These are phyloP conservation scores for Trichophaea hybrida DNA, from an alignment of 2,329 filamentous ascomycete species.

Conservation along the genomic window DNA sequence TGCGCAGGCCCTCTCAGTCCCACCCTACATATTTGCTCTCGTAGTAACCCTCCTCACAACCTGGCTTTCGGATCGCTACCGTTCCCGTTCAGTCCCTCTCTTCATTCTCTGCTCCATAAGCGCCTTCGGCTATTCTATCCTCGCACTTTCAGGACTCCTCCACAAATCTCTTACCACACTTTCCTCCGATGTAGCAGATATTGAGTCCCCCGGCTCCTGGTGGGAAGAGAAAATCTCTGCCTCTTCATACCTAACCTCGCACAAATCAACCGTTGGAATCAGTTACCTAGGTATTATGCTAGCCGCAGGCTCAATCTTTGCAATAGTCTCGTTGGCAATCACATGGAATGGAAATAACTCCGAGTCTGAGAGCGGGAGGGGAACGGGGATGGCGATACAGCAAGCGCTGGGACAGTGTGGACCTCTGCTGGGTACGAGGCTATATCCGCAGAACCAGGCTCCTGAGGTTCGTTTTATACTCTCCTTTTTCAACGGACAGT, in stretches of 20 bases:
- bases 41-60: conserved; percentile 46
- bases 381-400: conserved; percentile 50
- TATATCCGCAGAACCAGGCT: conserved; percentile 42
- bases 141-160: conserved; percentile 39
- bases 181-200: conserved; percentile 6
- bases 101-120: conserved; percentile 42
- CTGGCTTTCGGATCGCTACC: conserved; percentile 49
- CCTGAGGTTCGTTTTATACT: conserved; percentile 32
- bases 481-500: too few species aligned
- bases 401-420: conserved; percentile 54
- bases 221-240: conserved; percentile 7
- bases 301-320: conserved; percentile 49
- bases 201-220: conserved; percentile 7
- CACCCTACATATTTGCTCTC: conserved; percentile 55
- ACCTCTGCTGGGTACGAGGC: conserved; percentile 47
- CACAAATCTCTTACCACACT: conserved; percentile 6
- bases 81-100: conserved; percentile 50
- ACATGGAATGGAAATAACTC: conserved; percentile 59
- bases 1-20: conserved; percentile 58
- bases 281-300: conserved; percentile 39
- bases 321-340: conserved; percentile 54
- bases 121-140: conserved; percentile 49
- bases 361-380: conserved; percentile 52
- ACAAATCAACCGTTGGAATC: conserved; percentile 28
- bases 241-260: neutral